Percentiles rank a stretch among this genome's conserved stretches.
phyloP scores from a whole-genome alignment of 345 rosid genomes.

The Arabidopsis suecica region DNA sequence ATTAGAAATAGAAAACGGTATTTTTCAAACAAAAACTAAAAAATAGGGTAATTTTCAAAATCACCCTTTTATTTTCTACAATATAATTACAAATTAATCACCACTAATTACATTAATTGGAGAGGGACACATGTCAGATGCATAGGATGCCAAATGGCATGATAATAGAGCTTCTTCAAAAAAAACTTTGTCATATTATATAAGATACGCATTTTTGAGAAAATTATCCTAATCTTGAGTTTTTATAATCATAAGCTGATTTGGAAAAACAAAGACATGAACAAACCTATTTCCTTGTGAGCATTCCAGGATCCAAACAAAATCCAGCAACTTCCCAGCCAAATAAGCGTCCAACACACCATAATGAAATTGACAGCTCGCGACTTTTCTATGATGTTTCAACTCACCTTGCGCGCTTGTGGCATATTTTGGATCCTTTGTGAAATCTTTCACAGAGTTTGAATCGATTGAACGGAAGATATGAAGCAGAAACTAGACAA shows the following conservation, averaged over 20 bases:
- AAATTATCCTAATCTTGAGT: background rate
- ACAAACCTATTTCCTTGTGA: constrained; percentile 71
- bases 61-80: too few species aligned
- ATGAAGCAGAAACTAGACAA: constrained; percentile 49
- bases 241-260: constrained; percentile 2
- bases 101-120: too few species aligned
- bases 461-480: constrained; percentile 96
- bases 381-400: constrained; percentile 5
- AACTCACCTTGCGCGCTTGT: constrained; percentile 60
- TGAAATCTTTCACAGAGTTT: constrained; percentile 84
- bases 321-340: constrained; percentile 24
- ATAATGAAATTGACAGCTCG: background rate
- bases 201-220: background rate
- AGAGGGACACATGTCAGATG: too few species aligned
- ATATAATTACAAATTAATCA: too few species aligned
- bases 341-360: background rate
- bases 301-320: constrained; percentile 57
- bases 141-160: too few species aligned
- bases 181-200: too few species aligned
- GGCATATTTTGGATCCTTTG: constrained; percentile 86
- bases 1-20: too few species aligned
- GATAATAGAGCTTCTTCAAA: too few species aligned
- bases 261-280: background rate
- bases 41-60: too few species aligned
- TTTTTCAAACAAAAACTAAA: too few species aligned